phyloP scores from a whole-genome alignment of 2,329 filamentous ascomycete genomes.

The Thielaviopsis ethacetica region DNA sequence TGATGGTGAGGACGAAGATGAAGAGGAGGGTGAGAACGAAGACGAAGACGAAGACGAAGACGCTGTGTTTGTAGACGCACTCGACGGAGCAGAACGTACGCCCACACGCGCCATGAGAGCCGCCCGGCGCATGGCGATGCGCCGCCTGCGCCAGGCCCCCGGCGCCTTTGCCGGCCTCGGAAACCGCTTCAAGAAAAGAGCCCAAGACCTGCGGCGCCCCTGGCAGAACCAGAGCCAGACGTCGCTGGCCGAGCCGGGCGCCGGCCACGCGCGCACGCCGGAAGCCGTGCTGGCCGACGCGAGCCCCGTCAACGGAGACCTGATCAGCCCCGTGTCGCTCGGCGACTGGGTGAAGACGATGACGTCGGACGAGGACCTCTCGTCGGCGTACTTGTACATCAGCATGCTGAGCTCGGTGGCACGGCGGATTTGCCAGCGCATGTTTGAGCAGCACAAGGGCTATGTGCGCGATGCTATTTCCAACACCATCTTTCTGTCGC shows the following conservation, averaged over 20 bases:
- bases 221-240: too few species aligned
- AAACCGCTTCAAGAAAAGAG: not conserved
- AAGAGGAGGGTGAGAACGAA: too few species aligned
- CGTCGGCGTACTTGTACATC: not conserved
- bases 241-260: too few species aligned
- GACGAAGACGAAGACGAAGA: too few species aligned
- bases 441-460: not conserved
- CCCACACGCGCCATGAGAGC: too few species aligned
- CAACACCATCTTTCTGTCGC: not conserved
- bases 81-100: too few species aligned
- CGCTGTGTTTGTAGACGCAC: too few species aligned
- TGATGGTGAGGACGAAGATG: too few species aligned
- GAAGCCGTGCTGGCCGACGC: not conserved
- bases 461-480: not conserved
- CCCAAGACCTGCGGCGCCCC: too few species aligned
- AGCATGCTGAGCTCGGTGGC: not conserved
- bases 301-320: not conserved
- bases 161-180: not conserved
- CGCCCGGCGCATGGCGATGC: too few species aligned
- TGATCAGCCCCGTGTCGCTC: not conserved
- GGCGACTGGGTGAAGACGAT: not conserved
- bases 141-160: not conserved
- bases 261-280: not conserved
- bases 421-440: not conserved
- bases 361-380: not conserved